phyloP scores from a whole-genome alignment of 2,329 filamentous ascomycete genomes.

The Fusarium zealandicum region DNA sequence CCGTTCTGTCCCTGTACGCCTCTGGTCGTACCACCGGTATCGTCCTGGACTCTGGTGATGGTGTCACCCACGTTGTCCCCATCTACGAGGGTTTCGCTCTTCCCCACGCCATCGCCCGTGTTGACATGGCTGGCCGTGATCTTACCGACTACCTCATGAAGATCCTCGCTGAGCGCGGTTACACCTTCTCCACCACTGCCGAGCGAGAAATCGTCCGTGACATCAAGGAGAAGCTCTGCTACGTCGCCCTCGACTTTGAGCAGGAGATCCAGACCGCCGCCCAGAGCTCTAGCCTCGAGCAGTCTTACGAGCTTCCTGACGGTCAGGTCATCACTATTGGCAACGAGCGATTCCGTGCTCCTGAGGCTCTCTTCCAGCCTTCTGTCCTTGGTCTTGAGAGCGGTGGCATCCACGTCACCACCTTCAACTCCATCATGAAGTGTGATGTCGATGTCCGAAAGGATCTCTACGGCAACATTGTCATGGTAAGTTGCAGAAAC shows the following conservation, averaged over 20 bases:
- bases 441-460: conserved; percentile 99
- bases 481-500: conserved; percentile 81
- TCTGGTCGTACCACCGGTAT: conserved; percentile 99
- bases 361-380: conserved; percentile 99
- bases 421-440: conserved; percentile 99
- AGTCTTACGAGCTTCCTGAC: conserved; percentile 99
- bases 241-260: conserved; percentile 99
- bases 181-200: conserved; percentile 99
- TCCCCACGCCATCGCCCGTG: conserved; percentile 99
- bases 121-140: conserved; percentile 99
- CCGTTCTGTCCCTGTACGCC: conserved; percentile 98
- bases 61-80: conserved; percentile 99
- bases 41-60: conserved; percentile 99
- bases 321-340: conserved; percentile 99
- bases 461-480: conserved; percentile 99
- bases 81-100: conserved; percentile 99
- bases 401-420: conserved; percentile 99
- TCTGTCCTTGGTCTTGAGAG: conserved; percentile 97
- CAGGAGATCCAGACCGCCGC: conserved; percentile 99
- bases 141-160: conserved; percentile 99
- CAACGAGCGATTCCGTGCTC: conserved; percentile 99
- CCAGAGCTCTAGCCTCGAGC: conserved; percentile 98
- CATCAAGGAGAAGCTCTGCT: conserved; percentile 99
- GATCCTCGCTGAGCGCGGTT: conserved; percentile 98
- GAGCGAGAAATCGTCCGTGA: conserved; percentile 99